A percentile compares a stretch with the other conserved stretches of the same genome.
Conservation (phyloP, 2,329 filamentous ascomycete species). For the Hymenoscyphus scutula region DNA sequence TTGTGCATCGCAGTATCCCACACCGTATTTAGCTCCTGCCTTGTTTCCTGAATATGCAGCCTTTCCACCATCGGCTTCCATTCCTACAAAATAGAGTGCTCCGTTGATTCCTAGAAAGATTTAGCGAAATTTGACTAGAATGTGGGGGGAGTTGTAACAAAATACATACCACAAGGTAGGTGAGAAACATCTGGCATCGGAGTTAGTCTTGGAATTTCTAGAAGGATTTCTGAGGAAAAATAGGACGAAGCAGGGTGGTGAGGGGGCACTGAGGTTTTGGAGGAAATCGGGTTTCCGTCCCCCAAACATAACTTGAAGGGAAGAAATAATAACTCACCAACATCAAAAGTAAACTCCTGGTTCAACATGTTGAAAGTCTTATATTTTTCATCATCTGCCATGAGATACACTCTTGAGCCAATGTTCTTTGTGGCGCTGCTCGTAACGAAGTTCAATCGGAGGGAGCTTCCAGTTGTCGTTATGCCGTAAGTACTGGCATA, state of each 20-base stretch:
- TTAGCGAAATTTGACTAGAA: neutral
- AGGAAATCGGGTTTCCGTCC: too few species aligned
- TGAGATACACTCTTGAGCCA: conserved; percentile 59
- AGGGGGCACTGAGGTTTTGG: too few species aligned
- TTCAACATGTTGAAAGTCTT: conserved; percentile 61
- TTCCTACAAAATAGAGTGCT: conserved; percentile 64
- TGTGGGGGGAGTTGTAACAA: neutral
- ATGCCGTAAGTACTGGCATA: conserved; percentile 54
- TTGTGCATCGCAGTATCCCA: conserved; percentile 58
- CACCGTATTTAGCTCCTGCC: conserved; percentile 59
- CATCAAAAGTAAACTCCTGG: conserved; percentile 69
- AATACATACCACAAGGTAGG: conserved; percentile 62
- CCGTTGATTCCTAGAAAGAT: conserved; percentile 49
- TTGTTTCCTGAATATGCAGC: conserved; percentile 49
- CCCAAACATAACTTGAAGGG: too few species aligned
- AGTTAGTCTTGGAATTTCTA: conserved; percentile 38
- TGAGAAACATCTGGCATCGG: neutral
- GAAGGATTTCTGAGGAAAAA: too few species aligned
- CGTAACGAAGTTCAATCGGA: conserved; percentile 58
- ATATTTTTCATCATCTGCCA: conserved; percentile 57
- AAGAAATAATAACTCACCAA: conserved; percentile 32
- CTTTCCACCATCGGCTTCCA: conserved; percentile 60
- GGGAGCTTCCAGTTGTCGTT: conserved; percentile 48
- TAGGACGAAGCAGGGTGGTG: conserved; percentile 5
- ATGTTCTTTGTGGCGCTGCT: conserved; percentile 38